phyloP scores from a whole-genome alignment of 2,329 filamentous ascomycete genomes.

The Alternaria atra region DNA sequence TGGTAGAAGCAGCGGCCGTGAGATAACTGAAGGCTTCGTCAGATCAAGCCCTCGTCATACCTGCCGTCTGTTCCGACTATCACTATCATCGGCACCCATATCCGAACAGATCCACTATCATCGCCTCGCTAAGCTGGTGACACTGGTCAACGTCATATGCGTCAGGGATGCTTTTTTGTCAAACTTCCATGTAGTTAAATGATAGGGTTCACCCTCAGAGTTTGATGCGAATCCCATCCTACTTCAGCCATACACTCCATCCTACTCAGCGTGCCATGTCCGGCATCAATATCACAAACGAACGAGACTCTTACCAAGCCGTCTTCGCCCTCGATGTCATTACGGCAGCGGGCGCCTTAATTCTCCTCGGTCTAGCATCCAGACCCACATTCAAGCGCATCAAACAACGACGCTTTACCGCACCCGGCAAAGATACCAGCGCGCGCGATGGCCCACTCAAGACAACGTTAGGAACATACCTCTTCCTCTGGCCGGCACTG shows the following conservation, averaged over 20 bases:
- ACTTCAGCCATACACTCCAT: background rate
- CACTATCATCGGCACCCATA: background rate
- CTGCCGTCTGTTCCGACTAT: conserved; percentile 5
- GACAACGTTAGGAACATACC: conserved; percentile 10
- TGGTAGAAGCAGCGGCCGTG: no score
- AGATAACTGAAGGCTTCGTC: background rate
- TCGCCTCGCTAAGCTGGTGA: background rate
- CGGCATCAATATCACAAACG: conserved; percentile 1
- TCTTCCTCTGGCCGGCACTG: conserved; percentile 12
- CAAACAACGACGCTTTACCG: background rate
- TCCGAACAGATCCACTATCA: background rate
- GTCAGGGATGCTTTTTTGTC: background rate
- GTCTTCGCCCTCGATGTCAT: conserved; percentile 15
- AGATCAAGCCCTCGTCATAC: background rate
- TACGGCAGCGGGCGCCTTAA: background rate
- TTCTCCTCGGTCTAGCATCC: background rate
- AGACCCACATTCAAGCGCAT: no score
- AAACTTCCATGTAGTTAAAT: background rate
- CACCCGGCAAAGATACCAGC: background rate
- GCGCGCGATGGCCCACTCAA: conserved; percentile 6
- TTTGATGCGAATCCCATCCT: no score
- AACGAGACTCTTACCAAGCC: conserved; percentile 11
- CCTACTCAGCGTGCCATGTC: conserved; percentile 2
- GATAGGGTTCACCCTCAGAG: background rate
- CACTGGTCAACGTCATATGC: conserved; percentile 2